Percentiles rank a stretch among this genome's conserved stretches.
These are phyloP conservation scores for Carex cristatella DNA, from an alignment of 176 grass and related monocot genomes.

Conservation along the genomic window DNA sequence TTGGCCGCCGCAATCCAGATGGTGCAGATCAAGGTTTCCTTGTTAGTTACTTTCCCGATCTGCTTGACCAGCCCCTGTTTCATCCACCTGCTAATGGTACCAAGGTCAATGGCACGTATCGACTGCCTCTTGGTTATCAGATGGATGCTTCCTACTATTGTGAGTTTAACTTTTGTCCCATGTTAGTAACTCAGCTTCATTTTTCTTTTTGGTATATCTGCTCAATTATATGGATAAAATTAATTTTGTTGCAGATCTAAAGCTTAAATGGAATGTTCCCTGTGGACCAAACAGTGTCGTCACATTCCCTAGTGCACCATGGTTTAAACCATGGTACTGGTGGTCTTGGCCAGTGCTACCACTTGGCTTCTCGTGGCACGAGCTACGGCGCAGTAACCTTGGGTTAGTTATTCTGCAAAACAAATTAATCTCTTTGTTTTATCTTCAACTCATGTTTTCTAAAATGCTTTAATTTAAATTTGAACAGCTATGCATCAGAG, in stretches of 20 bases:
- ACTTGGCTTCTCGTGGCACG: constrained; percentile 88
- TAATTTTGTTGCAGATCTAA: constrained; percentile 57
- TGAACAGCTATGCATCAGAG: constrained; percentile 75
- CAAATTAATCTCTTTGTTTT: background rate
- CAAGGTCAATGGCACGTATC: constrained; percentile 81
- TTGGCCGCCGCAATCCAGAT: constrained; percentile 60
- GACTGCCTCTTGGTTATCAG: constrained; percentile 93
- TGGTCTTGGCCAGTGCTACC: constrained; percentile 98
- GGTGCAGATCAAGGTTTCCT: constrained; percentile 95
- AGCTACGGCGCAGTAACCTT: constrained; percentile 72
- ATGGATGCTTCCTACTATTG: constrained; percentile 99
- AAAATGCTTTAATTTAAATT: constrained; percentile 11
- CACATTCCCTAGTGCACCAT: constrained; percentile 95
- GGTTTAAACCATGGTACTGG: constrained; percentile 99
- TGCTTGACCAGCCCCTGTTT: constrained; percentile 84
- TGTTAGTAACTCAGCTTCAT: background rate
- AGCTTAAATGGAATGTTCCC: constrained; percentile 78
- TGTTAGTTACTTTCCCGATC: constrained; percentile 76
- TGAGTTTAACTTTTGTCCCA: constrained; percentile 26
- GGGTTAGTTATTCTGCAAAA: constrained; percentile 51
- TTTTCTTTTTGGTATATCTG: constrained; percentile 3
- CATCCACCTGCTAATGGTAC: constrained; percentile 73
- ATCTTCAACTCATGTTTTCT: constrained; percentile 12
- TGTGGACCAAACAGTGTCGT: constrained; percentile 95
- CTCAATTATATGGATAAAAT: background rate